Evolutionary conservation across 1,284 basidiomycete species (phyloP), one percentile per base, ranked within the genome.

Genomic region (Pseudozyma sp.): DNA sequence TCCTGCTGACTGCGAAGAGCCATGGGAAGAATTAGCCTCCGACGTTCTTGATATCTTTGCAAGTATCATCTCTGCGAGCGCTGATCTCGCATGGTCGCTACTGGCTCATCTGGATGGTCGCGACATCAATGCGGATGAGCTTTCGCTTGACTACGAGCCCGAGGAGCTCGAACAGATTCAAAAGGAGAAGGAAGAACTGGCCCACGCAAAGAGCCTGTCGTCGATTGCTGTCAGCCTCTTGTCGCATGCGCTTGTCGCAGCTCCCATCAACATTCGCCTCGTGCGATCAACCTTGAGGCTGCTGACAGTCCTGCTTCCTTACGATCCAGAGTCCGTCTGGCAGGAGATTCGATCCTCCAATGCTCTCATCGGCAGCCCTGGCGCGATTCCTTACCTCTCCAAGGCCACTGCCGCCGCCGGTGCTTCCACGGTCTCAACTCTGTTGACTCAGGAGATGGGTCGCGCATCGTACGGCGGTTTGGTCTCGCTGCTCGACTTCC

Each of bases 381-480:
- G 73, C 50, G 40, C 68, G 0, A 44, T 76, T 19, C 72, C 79
- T 9, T 72, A 61, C 36, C 55, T 59, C 9, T 53, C 59, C 44
- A 62, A 59, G 34, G 58, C 52, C 19, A 12, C 50, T 51, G 55
- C 49, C n/a, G 48, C 45, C 9, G 49, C 59, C 38, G 56, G 60
- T 18, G 44, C 59, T 1, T 51, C 64, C 19, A 44, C 56, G 1
- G 47, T 71, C 0, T 89, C 90, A 0, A 87, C 89, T n/a, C 89
- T 92, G 1, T 87, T 95, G 44, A 88, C 90, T 0, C 87, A 89
- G 0, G 94, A 95, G 83, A 88, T 91, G 38, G 86, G 89, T 11
- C 88, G 89, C 0, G 93, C 93, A 1, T 88, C 89, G 47, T 95
- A 93, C 80, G 90, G 90, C 1, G 93, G 92, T 89, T 92, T 92